Conservation (phyloP, 371 early-diverging fungal genomes). For the Haplosporangium sp. region DNA sequence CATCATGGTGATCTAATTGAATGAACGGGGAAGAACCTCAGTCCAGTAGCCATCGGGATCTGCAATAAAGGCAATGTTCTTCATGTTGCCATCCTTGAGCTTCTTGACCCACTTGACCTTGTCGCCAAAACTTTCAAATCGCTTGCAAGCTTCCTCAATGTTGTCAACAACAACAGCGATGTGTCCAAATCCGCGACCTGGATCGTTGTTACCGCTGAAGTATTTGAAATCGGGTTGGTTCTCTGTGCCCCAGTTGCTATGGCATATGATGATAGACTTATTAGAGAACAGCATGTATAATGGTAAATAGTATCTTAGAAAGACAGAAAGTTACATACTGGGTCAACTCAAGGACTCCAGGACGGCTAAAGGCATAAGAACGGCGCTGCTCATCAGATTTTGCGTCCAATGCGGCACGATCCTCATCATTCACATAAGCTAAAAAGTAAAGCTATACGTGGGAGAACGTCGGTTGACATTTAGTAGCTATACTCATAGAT, state of each 20-base stretch:
- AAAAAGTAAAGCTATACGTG: slow-evolving; percentile 69
- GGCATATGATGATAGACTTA: background rate
- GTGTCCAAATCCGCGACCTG: slow-evolving; percentile 82
- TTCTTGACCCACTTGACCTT: slow-evolving; percentile 85
- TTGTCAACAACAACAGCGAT: slow-evolving; percentile 86
- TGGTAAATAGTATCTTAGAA: background rate
- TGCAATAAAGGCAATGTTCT: slow-evolving; percentile 86
- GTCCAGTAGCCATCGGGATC: slow-evolving; percentile 94
- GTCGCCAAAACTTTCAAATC: slow-evolving; percentile 71
- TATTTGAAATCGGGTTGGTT: slow-evolving; percentile 74
- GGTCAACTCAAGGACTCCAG: slow-evolving; percentile 88
- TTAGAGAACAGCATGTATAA: background rate
- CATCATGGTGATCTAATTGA: background rate
- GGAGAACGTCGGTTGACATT: background rate
- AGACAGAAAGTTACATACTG: slow-evolving; percentile 64
- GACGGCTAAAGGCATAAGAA: slow-evolving; percentile 68
- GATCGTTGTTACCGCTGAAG: slow-evolving; percentile 82
- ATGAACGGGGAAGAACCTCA: slow-evolving; percentile 59
- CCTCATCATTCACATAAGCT: slow-evolving; percentile 73
- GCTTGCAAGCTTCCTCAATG: slow-evolving; percentile 81
- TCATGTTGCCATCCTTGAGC: slow-evolving; percentile 83
- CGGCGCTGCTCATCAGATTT: slow-evolving; percentile 66
- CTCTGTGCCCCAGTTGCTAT: slow-evolving; percentile 87
- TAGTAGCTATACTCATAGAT: background rate
- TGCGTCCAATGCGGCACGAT: slow-evolving; percentile 54